Evolutionary conservation across 768 basidiomycete genomes (phyloP), one percentile per base, ranked within the genome.

Genomic region (Pleurotus tuoliensis): DNA sequence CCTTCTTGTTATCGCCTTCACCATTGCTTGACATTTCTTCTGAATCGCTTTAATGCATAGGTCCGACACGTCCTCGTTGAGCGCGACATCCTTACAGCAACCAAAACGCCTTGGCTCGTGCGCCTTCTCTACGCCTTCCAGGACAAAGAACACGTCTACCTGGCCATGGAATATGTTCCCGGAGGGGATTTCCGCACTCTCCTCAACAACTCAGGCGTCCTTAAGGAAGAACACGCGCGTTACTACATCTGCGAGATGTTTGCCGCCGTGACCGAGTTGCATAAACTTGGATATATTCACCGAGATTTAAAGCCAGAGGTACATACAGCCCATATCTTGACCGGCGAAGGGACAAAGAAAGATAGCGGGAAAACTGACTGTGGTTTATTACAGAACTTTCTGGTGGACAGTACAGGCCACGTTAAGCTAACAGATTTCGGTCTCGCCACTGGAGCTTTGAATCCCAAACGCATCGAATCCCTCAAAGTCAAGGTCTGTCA

Each of bases 201-300:
- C 39, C 80, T 99, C 39, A 99, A 98, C 73, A 99, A 98, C 69
- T 94, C 95, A 0, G 97, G 97, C 27, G 94, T 98, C 1, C 80
- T 99, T 57, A 96, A 98, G 69, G 95, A 98, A 68, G 94, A 98
- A 65, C 93, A 98, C 64, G 96, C 97, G 1, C 80, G 89, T 55
- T 98, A 95, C 69, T 99, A 99, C 71, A 96, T 98, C 65, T 85
- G 89, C 58, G 96, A 99, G 73, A 99, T 99, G 97, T 98, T 98
- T 67, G 87, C 86, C 18, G 88, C 86, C 4, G 94, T 98, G 44
- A 90, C 84, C 57, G 96, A 98, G 68, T 76, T 98, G 34, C 97
- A 99, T 73, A 95, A 94, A 68, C 83, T 99, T 3, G 97, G 97
- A 0, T 99, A 99, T 67, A 94, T 99, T 56, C 97, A 98, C 74